These are phyloP conservation scores for Ophiobolus disseminans DNA, from an alignment of 2,329 filamentous ascomycete species.

Conservation along the genomic window DNA sequence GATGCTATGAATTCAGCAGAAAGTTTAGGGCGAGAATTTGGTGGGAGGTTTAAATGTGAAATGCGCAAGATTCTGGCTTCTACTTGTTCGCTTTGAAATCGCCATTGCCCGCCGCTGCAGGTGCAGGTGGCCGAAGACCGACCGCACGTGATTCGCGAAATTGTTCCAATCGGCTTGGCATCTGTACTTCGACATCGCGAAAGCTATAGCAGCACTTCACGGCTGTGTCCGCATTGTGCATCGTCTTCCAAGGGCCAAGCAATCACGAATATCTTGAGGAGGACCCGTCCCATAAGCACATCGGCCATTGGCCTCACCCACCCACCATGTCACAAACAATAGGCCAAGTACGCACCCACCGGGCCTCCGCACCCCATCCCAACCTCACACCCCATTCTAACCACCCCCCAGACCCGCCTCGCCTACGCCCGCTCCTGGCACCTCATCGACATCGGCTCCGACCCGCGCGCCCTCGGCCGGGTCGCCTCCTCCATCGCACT, in stretches of 20 bases:
- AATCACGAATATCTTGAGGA: neutral
- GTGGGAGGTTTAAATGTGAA: neutral
- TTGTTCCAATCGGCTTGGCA: conserved; percentile 24
- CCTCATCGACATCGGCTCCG: conserved; percentile 75
- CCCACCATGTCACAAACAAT: conserved; percentile 77
- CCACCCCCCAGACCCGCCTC: conserved; percentile 75
- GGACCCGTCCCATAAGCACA: neutral
- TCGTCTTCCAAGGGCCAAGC: neutral
- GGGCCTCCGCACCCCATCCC: neutral
- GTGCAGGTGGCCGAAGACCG: conserved; percentile 14
- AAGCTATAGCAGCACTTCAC: neutral
- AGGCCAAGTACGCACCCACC: conserved; percentile 67
- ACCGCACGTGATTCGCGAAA: conserved; percentile 16
- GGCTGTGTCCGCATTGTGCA: neutral
- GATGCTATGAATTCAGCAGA: neutral
- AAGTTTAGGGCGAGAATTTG: too few relatives aligned
- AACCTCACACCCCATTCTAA: conserved; percentile 2
- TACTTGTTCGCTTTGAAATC: conserved; percentile 43
- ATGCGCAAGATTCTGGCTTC: conserved; percentile 13
- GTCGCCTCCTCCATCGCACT: conserved; percentile 86
- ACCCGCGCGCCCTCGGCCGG: conserved; percentile 81
- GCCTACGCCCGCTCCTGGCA: conserved; percentile 98
- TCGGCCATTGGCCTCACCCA: conserved; percentile 33
- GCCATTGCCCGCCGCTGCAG: conserved; percentile 15
- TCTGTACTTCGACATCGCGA: conserved; percentile 12